A percentile compares a stretch with the other conserved stretches of the same genome.
These are phyloP conservation scores for Dactylellina leptospora DNA, from an alignment of 2,329 filamentous ascomycete genomes.

Conservation along the genomic window DNA sequence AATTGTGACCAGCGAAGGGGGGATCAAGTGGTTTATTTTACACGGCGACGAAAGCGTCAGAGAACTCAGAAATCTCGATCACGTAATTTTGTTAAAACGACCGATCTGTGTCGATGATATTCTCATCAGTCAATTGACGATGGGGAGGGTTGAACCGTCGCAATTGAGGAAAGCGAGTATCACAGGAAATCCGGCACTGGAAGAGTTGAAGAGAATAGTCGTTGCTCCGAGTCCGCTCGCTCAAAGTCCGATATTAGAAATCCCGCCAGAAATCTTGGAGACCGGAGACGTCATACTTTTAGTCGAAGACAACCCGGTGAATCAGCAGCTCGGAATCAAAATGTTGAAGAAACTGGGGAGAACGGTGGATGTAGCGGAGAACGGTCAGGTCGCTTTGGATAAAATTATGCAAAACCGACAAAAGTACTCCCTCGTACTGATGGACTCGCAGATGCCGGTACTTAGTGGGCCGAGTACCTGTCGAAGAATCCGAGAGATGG, in stretches of 20 bases:
- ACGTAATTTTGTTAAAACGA: conserved; percentile 37
- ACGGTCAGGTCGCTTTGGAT: conserved; percentile 41
- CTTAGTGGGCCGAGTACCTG: conserved; percentile 46
- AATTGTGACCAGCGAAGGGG: conserved; percentile 26
- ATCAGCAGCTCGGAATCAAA: conserved; percentile 49
- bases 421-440: conserved; percentile 45
- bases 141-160: conserved; percentile 23
- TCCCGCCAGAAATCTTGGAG: conserved; percentile 36
- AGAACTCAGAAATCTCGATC: conserved; percentile 40
- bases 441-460: conserved; percentile 53
- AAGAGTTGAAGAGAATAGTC: conserved; percentile 42
- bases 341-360: conserved; percentile 48
- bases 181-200: conserved; percentile 38
- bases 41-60: conserved; percentile 42
- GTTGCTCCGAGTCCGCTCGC: conserved; percentile 39
- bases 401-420: conserved; percentile 35
- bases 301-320: conserved; percentile 52
- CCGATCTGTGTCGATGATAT: conserved; percentile 48
- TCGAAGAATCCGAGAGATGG: conserved; percentile 42
- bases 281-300: conserved; percentile 32
- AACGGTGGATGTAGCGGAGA: conserved; percentile 49
- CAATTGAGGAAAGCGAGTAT: conserved; percentile 24
- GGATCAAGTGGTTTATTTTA: conserved; percentile 43
- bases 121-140: conserved; percentile 38
- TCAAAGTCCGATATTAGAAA: conserved; percentile 47